Evolutionary conservation across 768 basidiomycete genomes (phyloP).

Genomic region (Tylopilus subfusipes): DNA sequence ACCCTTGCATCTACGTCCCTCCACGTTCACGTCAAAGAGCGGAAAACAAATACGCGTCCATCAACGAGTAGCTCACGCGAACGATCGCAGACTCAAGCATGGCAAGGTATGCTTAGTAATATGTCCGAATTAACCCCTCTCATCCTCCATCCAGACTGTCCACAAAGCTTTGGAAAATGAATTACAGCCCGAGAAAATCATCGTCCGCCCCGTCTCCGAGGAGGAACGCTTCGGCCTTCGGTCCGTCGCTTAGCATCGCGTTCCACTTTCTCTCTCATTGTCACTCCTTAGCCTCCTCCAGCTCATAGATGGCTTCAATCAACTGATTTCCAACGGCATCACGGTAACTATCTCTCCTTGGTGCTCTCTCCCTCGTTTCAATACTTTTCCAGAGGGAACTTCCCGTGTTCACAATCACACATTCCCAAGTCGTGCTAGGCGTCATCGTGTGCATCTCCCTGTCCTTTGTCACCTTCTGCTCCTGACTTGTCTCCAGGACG

Average conservation of each 20-base stretch:
- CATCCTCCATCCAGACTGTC: constrained; percentile 44
- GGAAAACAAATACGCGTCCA: constrained; percentile 62
- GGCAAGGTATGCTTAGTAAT: constrained; percentile 48
- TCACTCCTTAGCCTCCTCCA: constrained; percentile 55
- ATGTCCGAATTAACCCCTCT: neutral
- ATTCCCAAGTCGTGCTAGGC: constrained; percentile 63
- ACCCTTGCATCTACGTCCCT: constrained; percentile 49
- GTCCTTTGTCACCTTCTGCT: neutral
- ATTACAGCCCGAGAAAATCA: constrained; percentile 53
- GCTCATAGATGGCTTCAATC: constrained; percentile 63
- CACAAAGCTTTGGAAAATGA: constrained; percentile 79
- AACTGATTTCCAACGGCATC: constrained; percentile 44
- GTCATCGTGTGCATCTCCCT: constrained; percentile 54
- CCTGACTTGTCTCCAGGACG: constrained; percentile 42
- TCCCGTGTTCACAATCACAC: constrained; percentile 75
- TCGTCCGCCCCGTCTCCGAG: constrained; percentile 45
- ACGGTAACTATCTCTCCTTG: constrained; percentile 41
- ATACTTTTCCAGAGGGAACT: constrained; percentile 61
- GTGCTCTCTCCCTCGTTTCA: neutral
- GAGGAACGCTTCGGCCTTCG: constrained; percentile 81
- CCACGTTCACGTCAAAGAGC: constrained; percentile 49
- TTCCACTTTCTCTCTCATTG: neutral
- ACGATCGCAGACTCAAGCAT: constrained; percentile 50
- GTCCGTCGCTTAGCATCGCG: constrained; percentile 35
- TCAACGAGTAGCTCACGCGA: constrained; percentile 46